A percentile compares a stretch with the other conserved stretches of the same genome.
Evolutionary conservation across 495 filamentous ascomycete species (phyloP).

Genomic region (Glutinoglossum americanum): DNA sequence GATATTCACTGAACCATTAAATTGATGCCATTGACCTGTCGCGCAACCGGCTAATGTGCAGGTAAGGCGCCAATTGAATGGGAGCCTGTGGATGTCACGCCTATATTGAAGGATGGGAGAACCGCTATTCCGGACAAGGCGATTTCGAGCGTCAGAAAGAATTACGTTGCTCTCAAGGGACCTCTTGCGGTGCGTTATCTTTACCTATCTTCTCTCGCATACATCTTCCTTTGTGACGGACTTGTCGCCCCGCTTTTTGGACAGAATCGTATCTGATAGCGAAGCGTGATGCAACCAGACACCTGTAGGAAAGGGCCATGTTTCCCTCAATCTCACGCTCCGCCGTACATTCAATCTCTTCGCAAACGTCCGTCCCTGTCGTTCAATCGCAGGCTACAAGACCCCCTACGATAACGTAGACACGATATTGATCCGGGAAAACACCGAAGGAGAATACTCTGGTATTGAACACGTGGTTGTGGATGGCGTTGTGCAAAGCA

Average conservation of each 20-base stretch:
- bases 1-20: constrained; percentile 1
- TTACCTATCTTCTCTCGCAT: not conserved
- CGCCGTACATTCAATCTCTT: constrained; percentile 99
- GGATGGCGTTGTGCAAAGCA: constrained; percentile 93
- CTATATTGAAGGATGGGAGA: constrained; percentile 76
- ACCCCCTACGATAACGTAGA: constrained; percentile 96
- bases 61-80: constrained; percentile 73
- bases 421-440: constrained; percentile 95
- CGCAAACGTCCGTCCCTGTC: constrained; percentile 94
- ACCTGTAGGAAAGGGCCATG: constrained; percentile 93
- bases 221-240: too few species aligned
- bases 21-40: not conserved
- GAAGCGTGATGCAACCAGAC: constrained; percentile 32
- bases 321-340: constrained; percentile 95
- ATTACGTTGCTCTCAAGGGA: constrained; percentile 92
- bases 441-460: constrained; percentile 99
- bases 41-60: not conserved
- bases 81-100: constrained; percentile 92
- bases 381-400: constrained; percentile 89
- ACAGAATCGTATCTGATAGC: constrained; percentile 3
- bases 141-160: constrained; percentile 73
- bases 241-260: too few species aligned
- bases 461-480: constrained; percentile 98
- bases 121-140: constrained; percentile 79
- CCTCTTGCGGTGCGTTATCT: constrained; percentile 61